A percentile compares a stretch with the other conserved stretches of the same genome.
phyloP scores from a whole-genome alignment of 2,329 filamentous ascomycete genomes.

The Tolypocladium sp. region DNA sequence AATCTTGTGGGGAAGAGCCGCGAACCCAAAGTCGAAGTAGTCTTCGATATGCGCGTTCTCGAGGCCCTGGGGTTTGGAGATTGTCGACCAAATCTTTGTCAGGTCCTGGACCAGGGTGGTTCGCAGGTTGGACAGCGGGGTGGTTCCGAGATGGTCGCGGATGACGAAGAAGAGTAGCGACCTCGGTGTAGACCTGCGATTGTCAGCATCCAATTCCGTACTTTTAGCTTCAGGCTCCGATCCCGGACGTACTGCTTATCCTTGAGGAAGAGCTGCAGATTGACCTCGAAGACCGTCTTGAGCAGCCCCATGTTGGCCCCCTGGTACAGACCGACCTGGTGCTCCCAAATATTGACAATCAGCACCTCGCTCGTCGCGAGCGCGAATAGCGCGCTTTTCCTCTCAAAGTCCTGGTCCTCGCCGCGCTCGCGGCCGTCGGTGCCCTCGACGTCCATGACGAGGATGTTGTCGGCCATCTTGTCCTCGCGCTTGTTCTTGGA shows the following conservation, averaged over 20 bases:
- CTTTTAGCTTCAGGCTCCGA: background rate
- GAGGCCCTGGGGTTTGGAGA: constrained; percentile 83
- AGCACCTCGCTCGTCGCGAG: constrained; percentile 95
- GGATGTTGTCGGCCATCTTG: constrained; percentile 90
- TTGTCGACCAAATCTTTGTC: constrained; percentile 81
- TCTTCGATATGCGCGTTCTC: constrained; percentile 88
- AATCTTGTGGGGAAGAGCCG: constrained; percentile 92
- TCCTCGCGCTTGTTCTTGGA: constrained; percentile 79
- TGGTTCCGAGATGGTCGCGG: constrained; percentile 88
- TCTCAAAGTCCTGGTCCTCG: constrained; percentile 97
- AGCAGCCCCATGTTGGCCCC: constrained; percentile 97
- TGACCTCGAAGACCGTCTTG: constrained; percentile 99
- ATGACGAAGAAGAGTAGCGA: constrained; percentile 98
- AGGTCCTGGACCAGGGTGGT: constrained; percentile 87
- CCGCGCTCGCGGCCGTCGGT: constrained; percentile 93
- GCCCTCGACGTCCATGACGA: constrained; percentile 99
- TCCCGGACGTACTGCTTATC: constrained; percentile 65
- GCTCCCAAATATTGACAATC: constrained; percentile 99
- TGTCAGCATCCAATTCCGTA: constrained; percentile 8
- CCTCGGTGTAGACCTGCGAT: constrained; percentile 64
- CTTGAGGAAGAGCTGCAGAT: constrained; percentile 92
- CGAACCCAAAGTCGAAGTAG: constrained; percentile 98
- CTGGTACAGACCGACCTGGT: constrained; percentile 95
- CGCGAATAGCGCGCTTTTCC: constrained; percentile 95
- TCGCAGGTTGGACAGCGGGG: constrained; percentile 81